Conservation (phyloP, 179 eudicot species). For the Gypsophila paniculata region DNA sequence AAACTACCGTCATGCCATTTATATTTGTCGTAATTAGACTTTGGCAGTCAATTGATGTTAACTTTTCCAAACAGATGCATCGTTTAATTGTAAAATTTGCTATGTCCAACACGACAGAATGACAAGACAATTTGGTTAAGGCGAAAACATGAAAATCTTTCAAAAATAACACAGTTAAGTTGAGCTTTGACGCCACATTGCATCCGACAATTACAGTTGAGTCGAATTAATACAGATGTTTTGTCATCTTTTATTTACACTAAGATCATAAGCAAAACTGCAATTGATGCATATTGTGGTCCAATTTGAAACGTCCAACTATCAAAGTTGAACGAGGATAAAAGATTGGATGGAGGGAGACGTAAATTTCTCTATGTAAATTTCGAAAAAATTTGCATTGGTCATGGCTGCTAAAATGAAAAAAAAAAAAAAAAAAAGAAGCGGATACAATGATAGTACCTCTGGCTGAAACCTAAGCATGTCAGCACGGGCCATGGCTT, state of each 20-base stretch:
- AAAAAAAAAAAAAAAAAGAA: background rate
- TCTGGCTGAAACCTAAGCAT: constrained; percentile 97
- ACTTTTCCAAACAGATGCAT: no score
- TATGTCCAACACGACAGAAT: background rate
- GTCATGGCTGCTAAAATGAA: background rate
- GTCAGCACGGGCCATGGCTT: constrained; percentile 99
- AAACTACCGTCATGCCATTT: background rate
- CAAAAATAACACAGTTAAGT: no score
- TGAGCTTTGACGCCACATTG: no score
- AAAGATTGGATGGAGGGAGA: background rate
- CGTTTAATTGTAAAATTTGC: background rate
- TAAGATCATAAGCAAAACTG: background rate
- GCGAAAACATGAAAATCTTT: background rate
- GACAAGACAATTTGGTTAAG: background rate
- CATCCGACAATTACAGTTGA: background rate
- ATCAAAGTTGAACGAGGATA: background rate
- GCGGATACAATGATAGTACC: constrained; percentile 36
- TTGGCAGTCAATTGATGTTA: background rate
- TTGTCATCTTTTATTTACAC: background rate
- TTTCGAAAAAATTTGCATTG: background rate
- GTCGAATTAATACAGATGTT: background rate
- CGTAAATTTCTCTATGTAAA: background rate
- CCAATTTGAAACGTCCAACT: background rate
- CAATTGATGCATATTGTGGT: background rate
- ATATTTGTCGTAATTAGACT: background rate